Percentiles rank a stretch among this genome's conserved stretches.
Evolutionary conservation across 2,329 filamentous ascomycete species (phyloP).

Genomic region (Geosmithia putterillii): DNA sequence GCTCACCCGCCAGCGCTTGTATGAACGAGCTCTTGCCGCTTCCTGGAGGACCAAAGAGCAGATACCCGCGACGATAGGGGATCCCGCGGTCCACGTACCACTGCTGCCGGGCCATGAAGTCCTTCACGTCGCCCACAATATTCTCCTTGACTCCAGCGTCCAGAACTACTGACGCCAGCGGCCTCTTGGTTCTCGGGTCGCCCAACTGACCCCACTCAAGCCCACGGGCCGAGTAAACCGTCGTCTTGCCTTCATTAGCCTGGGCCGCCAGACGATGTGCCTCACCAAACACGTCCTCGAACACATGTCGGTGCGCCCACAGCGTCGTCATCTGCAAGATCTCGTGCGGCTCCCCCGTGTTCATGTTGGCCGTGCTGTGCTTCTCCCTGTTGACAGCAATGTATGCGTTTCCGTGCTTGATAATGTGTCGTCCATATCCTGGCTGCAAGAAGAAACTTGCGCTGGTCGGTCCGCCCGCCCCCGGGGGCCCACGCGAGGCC

Average conservation of each 20-base stretch:
- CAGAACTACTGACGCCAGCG: slow-evolving; percentile 76
- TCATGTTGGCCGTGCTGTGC: slow-evolving; percentile 68
- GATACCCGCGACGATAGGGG: slow-evolving; percentile 79
- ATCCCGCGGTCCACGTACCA: slow-evolving; percentile 96
- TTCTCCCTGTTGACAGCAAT: slow-evolving; percentile 81
- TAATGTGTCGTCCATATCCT: slow-evolving; percentile 77
- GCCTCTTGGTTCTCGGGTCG: slow-evolving; percentile 73
- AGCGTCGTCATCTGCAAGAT: slow-evolving; percentile 86
- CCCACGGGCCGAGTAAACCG: slow-evolving; percentile 77
- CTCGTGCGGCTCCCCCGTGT: slow-evolving; percentile 84
- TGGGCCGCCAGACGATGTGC: slow-evolving; percentile 70
- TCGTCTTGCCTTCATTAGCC: slow-evolving; percentile 81
- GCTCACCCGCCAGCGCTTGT: slow-evolving; percentile 80
- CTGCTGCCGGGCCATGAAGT: slow-evolving; percentile 65
- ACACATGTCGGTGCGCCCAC: slow-evolving; percentile 78
- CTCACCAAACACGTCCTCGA: slow-evolving; percentile 80
- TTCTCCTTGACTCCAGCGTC: slow-evolving; percentile 73
- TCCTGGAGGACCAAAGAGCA: slow-evolving; percentile 79
- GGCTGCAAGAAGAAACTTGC: slow-evolving; percentile 84
- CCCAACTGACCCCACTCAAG: slow-evolving; percentile 81
- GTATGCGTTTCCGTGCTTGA: slow-evolving; percentile 78
- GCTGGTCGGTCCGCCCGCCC: slow-evolving; percentile 52
- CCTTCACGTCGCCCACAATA: slow-evolving; percentile 68
- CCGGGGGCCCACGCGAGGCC: slow-evolving; percentile 45
- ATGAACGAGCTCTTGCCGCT: slow-evolving; percentile 96